Evolutionary conservation across 2,329 filamentous ascomycete species (phyloP).

Genomic region (Aspergillus oerlinghausenensis): DNA sequence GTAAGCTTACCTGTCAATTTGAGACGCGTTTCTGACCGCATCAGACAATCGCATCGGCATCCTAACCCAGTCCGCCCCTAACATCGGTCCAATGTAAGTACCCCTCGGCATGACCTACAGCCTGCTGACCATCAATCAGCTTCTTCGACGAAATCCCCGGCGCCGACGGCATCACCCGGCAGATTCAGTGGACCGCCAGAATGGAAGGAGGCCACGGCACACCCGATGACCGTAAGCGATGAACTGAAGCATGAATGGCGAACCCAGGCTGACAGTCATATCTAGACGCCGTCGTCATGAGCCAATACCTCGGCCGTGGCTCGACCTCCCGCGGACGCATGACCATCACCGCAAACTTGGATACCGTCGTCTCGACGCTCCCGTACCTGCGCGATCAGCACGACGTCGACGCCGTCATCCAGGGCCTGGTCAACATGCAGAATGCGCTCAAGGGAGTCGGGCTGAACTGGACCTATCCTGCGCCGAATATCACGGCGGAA

Average conservation of each 20-base stretch:
- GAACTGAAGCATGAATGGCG: not conserved
- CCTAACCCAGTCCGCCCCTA: constrained; percentile 12
- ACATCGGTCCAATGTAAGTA: constrained; percentile 13
- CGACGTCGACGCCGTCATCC: constrained; percentile 6
- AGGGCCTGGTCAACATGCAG: constrained; percentile 6
- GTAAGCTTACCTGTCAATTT: not conserved
- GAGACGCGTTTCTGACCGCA: not conserved
- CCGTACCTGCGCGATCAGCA: constrained; percentile 3
- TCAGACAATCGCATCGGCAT: constrained; percentile 9
- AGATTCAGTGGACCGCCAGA: constrained; percentile 12
- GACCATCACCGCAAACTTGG: constrained; percentile 2
- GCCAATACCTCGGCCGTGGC: constrained; percentile 7
- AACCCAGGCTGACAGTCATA: not conserved
- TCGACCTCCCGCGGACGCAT: constrained; percentile 6
- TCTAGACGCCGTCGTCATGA: constrained; percentile 4
- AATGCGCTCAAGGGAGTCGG: not conserved
- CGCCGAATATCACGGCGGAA: not conserved
- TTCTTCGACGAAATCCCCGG: constrained; percentile 8
- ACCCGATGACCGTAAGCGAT: constrained; percentile 7
- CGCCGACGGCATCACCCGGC: constrained; percentile 3
- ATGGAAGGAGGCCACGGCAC: constrained; percentile 10
- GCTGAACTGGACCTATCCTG: constrained; percentile 9
- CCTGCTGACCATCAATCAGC: not conserved
- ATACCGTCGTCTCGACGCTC: constrained; percentile 7
- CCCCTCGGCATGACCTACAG: not conserved